Base-by-base conservation (phyloP, 2,329 filamentous ascomycete genomes). In the Karstenula rhodostoma region DNA sequence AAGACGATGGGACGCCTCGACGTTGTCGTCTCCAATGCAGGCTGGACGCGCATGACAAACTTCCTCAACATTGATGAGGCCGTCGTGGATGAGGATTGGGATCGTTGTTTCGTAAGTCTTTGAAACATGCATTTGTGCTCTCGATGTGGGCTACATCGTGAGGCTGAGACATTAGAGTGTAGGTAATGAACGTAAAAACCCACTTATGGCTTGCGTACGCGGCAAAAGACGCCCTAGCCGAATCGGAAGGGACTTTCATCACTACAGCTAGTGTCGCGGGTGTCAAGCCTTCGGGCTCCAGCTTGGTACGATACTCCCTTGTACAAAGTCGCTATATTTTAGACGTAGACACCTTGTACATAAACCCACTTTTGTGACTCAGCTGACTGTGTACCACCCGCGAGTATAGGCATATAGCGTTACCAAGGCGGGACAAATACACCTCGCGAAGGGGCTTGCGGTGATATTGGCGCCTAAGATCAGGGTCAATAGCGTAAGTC, bases 371-470 rank as follows among this genome's bases (percentile, higher is more conserved):
- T n/a, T n/a, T n/a, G n/a, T n/a, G n/a, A n/a, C n/a, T n/a, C n/a
- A n/a, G n/a, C n/a, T n/a, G n/a, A n/a, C n/a, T n/a, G n/a, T n/a
- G n/a, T n/a, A n/a, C n/a, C n/a, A n/a, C n/a, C n/a, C n/a, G n/a
- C n/a, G n/a, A n/a, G n/a, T n/a, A n/a, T n/a, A n/a, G n/a, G 87
- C 92, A 5, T 95, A 95, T 71, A 83, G 88, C 0, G 90, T 93
- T 6, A 91, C 90, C 22, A 95, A 95, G 73, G 90, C 91, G 0
- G 92, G 92, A 12, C 85, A 86, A 59, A 77, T 91, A 56, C 89
- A 91, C 75, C 76, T 90, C 48, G 87, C 88, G 79, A 89, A 88
- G 70, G 86, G 86, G 60, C 77, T 91, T 44, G 89, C 89, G 3
- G 79, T 83, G 56, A 86, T 86, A 15, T 84, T 89, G 65, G 88